phyloP scores from a whole-genome alignment of 305 asterid genomes.

The Ilex paraguariensis region DNA sequence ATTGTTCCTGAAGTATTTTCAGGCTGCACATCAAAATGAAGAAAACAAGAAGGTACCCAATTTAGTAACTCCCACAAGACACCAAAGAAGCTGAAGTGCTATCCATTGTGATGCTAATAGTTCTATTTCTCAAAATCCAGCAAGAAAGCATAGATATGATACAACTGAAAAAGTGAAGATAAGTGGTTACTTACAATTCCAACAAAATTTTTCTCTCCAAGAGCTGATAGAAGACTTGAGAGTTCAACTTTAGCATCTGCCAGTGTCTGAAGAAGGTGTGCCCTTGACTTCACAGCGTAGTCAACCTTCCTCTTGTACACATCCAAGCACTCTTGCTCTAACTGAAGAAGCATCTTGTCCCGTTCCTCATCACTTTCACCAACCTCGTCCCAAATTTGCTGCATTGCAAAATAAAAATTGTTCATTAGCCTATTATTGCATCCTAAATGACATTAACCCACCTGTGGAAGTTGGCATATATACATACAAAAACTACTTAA shows the following conservation, averaged over 20 bases:
- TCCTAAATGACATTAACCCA: not conserved
- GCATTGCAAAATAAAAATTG: conserved; percentile 17
- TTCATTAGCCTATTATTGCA: too few relatives aligned
- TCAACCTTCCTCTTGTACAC: conserved; percentile 94
- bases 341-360: conserved; percentile 91
- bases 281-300: conserved; percentile 80
- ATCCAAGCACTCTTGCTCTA: conserved; percentile 97
- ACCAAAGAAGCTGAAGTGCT: not conserved
- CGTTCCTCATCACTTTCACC: conserved; percentile 96
- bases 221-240: conserved; percentile 78
- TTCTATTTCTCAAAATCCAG: not conserved
- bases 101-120: not conserved
- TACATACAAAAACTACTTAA: not conserved
- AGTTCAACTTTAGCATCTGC: conserved; percentile 92
- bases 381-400: conserved; percentile 99
- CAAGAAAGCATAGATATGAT: not conserved
- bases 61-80: not conserved
- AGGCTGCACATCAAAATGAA: conserved; percentile 49
- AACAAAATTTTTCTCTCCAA: conserved; percentile 75
- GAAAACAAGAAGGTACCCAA: not conserved
- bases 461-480: not conserved
- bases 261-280: conserved; percentile 78
- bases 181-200: conserved; percentile 61
- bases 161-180: not conserved
- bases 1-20: conserved; percentile 87